Conservation (phyloP, 2,329 filamentous ascomycete species). For the Ophiosphaerella herpotricha region DNA sequence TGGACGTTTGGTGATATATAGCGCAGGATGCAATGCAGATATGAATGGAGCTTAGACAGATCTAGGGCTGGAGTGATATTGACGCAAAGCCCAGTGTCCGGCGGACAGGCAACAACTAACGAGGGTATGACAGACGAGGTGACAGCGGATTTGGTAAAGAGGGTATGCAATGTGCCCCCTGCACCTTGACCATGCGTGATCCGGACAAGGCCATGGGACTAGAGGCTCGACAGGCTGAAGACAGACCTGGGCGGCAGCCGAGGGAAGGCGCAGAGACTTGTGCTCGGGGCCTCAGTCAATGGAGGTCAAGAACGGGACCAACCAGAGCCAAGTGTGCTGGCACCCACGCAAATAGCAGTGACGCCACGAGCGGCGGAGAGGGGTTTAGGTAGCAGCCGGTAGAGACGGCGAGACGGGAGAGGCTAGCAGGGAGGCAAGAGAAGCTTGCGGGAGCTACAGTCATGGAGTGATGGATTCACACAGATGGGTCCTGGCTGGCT, state of each 20-base stretch:
- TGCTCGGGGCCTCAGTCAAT: constrained; percentile 39
- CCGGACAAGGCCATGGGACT: constrained; percentile 42
- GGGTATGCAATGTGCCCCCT: constrained; percentile 41
- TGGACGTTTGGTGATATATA: constrained; percentile 45
- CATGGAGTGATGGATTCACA: constrained; percentile 39
- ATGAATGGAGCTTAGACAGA: constrained; percentile 36
- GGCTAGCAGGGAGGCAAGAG: constrained; percentile 42
- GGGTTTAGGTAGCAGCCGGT: constrained; percentile 37
- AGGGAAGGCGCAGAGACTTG: constrained; percentile 43
- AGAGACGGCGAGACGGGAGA: constrained; percentile 38
- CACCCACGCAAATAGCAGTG: constrained; percentile 44
- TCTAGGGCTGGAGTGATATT: constrained; percentile 38
- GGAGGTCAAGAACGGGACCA: constrained; percentile 37
- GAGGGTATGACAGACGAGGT: constrained; percentile 35
- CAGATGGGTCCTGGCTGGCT: constrained; percentile 37
- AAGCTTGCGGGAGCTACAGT: constrained; percentile 46
- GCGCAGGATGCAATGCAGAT: constrained; percentile 27
- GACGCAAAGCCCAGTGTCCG: constrained; percentile 30
- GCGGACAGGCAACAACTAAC: constrained; percentile 26
- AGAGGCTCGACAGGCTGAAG: constrained; percentile 33
- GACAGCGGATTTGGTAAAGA: constrained; percentile 41
- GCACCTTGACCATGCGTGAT: constrained; percentile 42
- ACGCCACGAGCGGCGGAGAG: constrained; percentile 39
- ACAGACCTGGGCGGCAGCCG: constrained; percentile 35
- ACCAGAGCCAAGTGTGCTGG: constrained; percentile 29